These are phyloP conservation scores for Plasmodium gonderi DNA, from an alignment of 169 alveolate genomes.

Conservation along the genomic window DNA sequence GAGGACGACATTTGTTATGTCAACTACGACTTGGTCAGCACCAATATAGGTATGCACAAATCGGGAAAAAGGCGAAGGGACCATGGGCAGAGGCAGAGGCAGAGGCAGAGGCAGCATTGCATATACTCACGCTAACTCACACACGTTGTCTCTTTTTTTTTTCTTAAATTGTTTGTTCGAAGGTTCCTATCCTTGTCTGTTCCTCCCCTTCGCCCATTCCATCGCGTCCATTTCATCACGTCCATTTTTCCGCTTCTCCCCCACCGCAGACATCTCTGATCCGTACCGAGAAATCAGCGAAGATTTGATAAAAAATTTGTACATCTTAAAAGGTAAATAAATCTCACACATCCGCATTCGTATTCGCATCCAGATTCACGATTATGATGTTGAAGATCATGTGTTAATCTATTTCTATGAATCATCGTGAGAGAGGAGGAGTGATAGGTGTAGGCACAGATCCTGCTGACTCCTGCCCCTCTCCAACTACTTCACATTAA, in stretches of 20 bases:
- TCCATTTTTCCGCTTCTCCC: neutral
- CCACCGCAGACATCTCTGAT: conserved; percentile 34
- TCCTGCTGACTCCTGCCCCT: too few relatives aligned
- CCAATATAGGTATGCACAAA: conserved; percentile 1
- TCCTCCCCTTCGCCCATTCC: neutral
- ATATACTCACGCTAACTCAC: too few relatives aligned
- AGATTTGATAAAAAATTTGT: conserved; percentile 45
- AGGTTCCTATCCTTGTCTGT: neutral
- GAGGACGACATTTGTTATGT: conserved; percentile 21
- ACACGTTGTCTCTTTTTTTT: too few relatives aligned
- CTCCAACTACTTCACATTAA: too few relatives aligned
- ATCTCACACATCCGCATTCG: too few relatives aligned
- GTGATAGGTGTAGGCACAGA: too few relatives aligned
- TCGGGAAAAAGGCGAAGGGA: neutral
- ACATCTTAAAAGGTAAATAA: conserved; percentile 35
- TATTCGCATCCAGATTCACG: too few relatives aligned
- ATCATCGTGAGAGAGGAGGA: too few relatives aligned
- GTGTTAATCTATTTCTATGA: too few relatives aligned
- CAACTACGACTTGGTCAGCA: conserved; percentile 1
- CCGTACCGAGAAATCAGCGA: conserved; percentile 59
- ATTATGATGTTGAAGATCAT: too few relatives aligned
- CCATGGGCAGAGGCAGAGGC: neutral
- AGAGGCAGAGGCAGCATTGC: neutral
- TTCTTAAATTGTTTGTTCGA: too few relatives aligned
- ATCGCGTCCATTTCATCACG: neutral